Percentiles rank a stretch among this genome's conserved stretches.
Evolutionary conservation across 208 protist species (phyloP).

Genomic region (Acanthamoeba triangularis): DNA sequence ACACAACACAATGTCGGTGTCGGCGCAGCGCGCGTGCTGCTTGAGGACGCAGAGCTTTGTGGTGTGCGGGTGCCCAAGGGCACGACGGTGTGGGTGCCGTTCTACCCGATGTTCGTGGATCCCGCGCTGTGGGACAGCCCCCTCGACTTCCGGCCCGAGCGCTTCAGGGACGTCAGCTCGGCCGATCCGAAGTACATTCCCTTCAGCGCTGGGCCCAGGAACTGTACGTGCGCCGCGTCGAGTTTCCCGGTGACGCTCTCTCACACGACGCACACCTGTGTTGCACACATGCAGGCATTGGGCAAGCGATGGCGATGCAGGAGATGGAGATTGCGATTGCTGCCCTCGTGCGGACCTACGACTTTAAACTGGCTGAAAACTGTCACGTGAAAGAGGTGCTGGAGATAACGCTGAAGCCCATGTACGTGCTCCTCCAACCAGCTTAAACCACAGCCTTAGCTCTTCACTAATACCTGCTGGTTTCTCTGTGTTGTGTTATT

Average conservation of each 20-base stretch:
- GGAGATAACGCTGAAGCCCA: slow-evolving; percentile 44
- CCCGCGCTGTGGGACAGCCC: neutral
- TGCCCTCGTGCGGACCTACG: neutral
- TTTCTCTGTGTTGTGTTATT: neutral
- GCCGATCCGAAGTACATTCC: neutral
- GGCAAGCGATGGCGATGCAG: slow-evolving; percentile 7
- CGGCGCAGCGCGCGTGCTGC: slow-evolving; percentile 4
- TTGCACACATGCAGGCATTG: neutral
- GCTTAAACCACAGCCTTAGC: too few relatives aligned
- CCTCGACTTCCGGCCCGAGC: neutral
- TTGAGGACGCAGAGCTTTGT: neutral
- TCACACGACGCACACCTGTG: neutral
- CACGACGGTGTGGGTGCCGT: slow-evolving; percentile 35
- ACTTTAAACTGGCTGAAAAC: neutral
- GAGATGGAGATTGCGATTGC: slow-evolving; percentile 46
- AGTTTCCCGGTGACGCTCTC: neutral
- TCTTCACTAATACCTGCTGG: neutral
- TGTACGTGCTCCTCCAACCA: neutral
- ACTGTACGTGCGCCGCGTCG: neutral
- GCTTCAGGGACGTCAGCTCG: neutral
- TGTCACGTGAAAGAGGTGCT: neutral
- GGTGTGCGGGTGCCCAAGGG: neutral
- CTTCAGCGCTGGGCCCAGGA: slow-evolving; percentile 13
- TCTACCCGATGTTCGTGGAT: slow-evolving; percentile 52
- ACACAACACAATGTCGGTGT: neutral